These are phyloP conservation scores for Talaromyces sp. DNA, from an alignment of 2,329 filamentous ascomycete genomes.

Conservation along the genomic window DNA sequence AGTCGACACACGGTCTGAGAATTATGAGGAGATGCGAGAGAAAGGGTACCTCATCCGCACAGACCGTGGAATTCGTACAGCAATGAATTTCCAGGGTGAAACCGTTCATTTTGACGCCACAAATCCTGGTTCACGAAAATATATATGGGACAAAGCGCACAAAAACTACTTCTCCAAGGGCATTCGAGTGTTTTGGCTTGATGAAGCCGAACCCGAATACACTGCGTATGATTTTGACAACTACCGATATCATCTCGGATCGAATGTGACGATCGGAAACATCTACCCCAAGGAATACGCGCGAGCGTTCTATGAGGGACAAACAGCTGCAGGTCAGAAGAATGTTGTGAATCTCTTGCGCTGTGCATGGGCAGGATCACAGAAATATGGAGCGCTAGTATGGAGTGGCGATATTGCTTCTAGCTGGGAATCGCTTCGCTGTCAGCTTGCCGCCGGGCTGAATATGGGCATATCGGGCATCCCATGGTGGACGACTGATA, in stretches of 20 bases:
- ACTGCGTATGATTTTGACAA: constrained; percentile 61
- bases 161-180: constrained; percentile 59
- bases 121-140: constrained; percentile 54
- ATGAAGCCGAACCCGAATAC: constrained; percentile 66
- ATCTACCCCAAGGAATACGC: constrained; percentile 57
- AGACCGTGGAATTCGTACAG: constrained; percentile 55
- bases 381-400: constrained; percentile 60
- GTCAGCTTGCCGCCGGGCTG: constrained; percentile 58
- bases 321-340: constrained; percentile 46
- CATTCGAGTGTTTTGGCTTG: constrained; percentile 62
- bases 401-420: constrained; percentile 65
- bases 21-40: constrained; percentile 58
- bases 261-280: constrained; percentile 54
- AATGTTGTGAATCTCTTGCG: constrained; percentile 57
- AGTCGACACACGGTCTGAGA: constrained; percentile 54
- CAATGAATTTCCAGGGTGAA: constrained; percentile 56
- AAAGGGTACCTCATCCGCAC: constrained; percentile 55
- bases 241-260: constrained; percentile 55
- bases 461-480: constrained; percentile 62
- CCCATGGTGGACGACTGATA: constrained; percentile 66
- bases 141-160: constrained; percentile 56
- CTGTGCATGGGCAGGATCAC: constrained; percentile 55
- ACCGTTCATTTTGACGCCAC: constrained; percentile 60
- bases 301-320: constrained; percentile 56
- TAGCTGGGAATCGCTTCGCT: constrained; percentile 55